These are phyloP conservation scores for Phaeotremella fagi DNA, from an alignment of 768 basidiomycete genomes.

Conservation along the genomic window DNA sequence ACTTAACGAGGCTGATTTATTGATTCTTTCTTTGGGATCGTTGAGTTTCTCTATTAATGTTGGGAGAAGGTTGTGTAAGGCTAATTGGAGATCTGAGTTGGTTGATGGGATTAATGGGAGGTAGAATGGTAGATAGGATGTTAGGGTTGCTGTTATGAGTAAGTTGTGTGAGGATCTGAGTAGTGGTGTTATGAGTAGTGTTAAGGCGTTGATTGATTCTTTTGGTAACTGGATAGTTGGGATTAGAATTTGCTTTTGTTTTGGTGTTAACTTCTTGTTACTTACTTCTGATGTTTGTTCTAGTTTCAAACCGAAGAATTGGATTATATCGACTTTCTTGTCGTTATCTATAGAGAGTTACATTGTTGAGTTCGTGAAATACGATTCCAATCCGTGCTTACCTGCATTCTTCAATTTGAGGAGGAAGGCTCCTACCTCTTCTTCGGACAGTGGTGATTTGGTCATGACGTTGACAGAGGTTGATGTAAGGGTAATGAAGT, in stretches of 20 bases:
- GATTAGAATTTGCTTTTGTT: too few species aligned
- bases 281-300: constrained; percentile 33
- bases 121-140: constrained; percentile 38
- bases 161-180: constrained; percentile 28
- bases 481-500: too few species aligned
- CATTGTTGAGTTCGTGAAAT: not conserved
- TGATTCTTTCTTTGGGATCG: constrained; percentile 43
- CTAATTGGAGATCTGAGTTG: constrained; percentile 25
- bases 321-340: constrained; percentile 45
- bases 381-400: constrained; percentile 1
- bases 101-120: constrained; percentile 24
- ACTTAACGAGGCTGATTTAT: constrained; percentile 23
- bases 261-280: too few species aligned
- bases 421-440: constrained; percentile 35
- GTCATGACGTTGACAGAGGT: not conserved
- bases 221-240: constrained; percentile 42
- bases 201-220: constrained; percentile 34
- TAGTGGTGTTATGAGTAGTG: constrained; percentile 22
- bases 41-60: constrained; percentile 39
- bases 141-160: constrained; percentile 22
- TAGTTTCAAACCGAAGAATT: constrained; percentile 39
- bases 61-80: constrained; percentile 31
- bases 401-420: constrained; percentile 33
- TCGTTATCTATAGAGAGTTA: constrained; percentile 21
- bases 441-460: constrained; percentile 10